A percentile compares a stretch with the other conserved stretches of the same genome.
Evolutionary conservation across 345 rosid genomes (phyloP).

Genomic region (Dipteronia sinensis): DNA sequence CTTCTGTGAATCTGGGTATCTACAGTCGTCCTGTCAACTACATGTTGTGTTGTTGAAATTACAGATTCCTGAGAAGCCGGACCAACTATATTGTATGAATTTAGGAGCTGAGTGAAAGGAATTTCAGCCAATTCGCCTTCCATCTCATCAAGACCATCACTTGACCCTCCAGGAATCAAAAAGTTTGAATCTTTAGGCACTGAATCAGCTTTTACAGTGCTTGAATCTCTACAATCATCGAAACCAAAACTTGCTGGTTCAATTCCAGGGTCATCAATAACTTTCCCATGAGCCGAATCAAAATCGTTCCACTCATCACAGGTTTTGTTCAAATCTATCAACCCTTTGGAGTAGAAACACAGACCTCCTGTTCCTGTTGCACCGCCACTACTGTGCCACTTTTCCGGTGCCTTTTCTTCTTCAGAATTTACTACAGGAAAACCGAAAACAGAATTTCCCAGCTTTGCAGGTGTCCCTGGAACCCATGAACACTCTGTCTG

Average conservation of each 20-base stretch:
- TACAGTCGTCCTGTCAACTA: background rate
- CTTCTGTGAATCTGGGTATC: background rate
- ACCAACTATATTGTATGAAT: background rate
- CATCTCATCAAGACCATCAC: background rate
- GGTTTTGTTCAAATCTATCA: constrained; percentile 19
- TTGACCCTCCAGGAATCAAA: background rate
- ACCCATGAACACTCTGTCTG: constrained; percentile 11
- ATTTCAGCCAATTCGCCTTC: background rate
- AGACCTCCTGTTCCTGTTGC: background rate
- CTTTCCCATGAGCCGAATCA: background rate
- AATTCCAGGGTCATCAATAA: background rate
- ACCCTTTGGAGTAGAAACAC: background rate
- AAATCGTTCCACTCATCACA: background rate
- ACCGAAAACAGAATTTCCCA: background rate
- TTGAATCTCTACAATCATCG: background rate
- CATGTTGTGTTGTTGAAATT: background rate
- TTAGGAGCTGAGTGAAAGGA: background rate
- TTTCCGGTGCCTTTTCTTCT: background rate
- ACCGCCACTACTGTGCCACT: background rate
- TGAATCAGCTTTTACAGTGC: too few species aligned
- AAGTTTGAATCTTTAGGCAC: background rate
- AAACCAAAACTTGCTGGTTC: background rate
- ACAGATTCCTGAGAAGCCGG: background rate
- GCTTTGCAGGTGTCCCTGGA: constrained; percentile 26
- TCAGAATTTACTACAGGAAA: background rate